Evolutionary conservation across 345 rosid genomes (phyloP).

Genomic region (Mangifera indica): DNA sequence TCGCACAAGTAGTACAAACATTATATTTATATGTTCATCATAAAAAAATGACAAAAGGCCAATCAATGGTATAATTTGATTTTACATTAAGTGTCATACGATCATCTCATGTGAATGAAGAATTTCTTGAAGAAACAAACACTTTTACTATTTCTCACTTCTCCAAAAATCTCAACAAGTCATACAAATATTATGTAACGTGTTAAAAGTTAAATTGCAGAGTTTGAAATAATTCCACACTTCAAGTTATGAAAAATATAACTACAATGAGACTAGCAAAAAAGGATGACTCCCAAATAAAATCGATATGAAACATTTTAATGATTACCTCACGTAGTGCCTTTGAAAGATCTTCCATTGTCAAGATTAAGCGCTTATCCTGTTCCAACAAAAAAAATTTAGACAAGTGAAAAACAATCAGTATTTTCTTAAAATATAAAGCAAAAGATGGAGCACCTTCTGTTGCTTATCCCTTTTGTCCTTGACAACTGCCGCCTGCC

Average conservation of each 20-base stretch:
- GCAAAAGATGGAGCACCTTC: slow-evolving; percentile 48
- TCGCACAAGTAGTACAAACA: background rate
- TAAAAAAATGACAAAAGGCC: background rate
- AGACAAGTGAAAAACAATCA: background rate
- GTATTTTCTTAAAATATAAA: background rate
- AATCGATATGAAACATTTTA: background rate
- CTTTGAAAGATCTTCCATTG: slow-evolving; percentile 92
- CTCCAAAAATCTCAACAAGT: background rate
- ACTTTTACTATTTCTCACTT: too few species aligned
- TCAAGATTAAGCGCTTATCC: slow-evolving; percentile 86
- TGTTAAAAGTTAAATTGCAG: background rate
- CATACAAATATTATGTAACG: background rate
- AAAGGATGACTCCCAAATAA: background rate
- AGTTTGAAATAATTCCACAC: background rate
- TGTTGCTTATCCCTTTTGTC: slow-evolving; percentile 93
- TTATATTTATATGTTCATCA: background rate
- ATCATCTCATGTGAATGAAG: background rate
- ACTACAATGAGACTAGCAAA: background rate
- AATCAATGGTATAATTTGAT: background rate
- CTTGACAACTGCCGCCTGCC: slow-evolving; percentile 76
- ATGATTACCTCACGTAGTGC: slow-evolving; percentile 74
- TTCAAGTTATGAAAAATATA: background rate
- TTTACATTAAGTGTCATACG: background rate
- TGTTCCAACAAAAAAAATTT: slow-evolving; percentile 36
- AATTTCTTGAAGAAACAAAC: background rate